Percentiles rank a stretch among this genome's conserved stretches.
These are phyloP conservation scores for Penicillium sp. DNA, from an alignment of 2,329 filamentous ascomycete genomes.

Conservation along the genomic window DNA sequence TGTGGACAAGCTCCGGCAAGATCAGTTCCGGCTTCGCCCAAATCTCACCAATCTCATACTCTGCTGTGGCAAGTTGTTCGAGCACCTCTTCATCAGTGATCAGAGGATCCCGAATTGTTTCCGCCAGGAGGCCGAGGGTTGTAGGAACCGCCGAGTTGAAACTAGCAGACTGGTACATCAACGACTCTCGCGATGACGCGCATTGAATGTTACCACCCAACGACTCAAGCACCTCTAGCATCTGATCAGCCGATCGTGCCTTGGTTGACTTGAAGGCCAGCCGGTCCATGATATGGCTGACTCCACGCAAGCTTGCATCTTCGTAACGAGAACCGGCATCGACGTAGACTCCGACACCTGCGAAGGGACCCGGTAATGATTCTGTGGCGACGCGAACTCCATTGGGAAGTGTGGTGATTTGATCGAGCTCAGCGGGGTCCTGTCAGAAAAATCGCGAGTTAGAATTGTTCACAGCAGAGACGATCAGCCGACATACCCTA, in stretches of 20 bases:
- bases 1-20: constrained; percentile 90
- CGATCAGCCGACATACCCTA: constrained; percentile 31
- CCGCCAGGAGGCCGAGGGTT: constrained; percentile 81
- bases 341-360: constrained; percentile 92
- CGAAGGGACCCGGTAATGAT: constrained; percentile 89
- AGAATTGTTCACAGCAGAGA: constrained; percentile 1
- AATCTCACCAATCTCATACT: constrained; percentile 95
- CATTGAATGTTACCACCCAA: constrained; percentile 96
- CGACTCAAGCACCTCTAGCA: constrained; percentile 83
- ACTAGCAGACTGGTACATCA: constrained; percentile 98
- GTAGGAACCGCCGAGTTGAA: constrained; percentile 90
- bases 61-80: constrained; percentile 84
- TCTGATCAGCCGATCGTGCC: constrained; percentile 71
- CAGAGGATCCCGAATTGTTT: constrained; percentile 84
- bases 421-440: constrained; percentile 85
- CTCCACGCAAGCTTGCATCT: constrained; percentile 77
- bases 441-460: constrained; percentile 32
- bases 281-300: constrained; percentile 94
- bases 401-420: constrained; percentile 86
- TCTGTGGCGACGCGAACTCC: constrained; percentile 93
- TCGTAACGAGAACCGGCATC: constrained; percentile 95
- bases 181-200: constrained; percentile 87
- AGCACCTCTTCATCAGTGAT: constrained; percentile 85
- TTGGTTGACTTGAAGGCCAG: constrained; percentile 90
- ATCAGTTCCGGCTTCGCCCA: constrained; percentile 98